A percentile compares a stretch with the other conserved stretches of the same genome.
phyloP scores from a whole-genome alignment of 2,329 filamentous ascomycete species.

The Talaromyces atroroseus region DNA sequence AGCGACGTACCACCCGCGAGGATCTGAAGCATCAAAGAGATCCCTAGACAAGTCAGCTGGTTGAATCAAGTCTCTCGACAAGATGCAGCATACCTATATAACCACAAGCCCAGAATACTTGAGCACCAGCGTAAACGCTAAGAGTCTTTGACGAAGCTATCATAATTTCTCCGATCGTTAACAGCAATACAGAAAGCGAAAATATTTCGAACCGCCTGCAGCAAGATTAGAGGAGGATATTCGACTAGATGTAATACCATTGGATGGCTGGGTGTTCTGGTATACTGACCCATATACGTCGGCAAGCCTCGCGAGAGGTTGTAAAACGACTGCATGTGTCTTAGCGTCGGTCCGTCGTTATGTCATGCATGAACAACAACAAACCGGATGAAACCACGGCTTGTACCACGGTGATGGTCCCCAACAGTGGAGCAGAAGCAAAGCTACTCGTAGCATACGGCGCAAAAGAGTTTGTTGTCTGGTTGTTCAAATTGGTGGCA shows the following conservation, averaged over 20 bases:
- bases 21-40: constrained; percentile 10
- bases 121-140: constrained; percentile 8
- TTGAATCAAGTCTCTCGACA: background rate
- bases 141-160: constrained; percentile 2
- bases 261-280: background rate
- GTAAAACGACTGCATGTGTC: constrained; percentile 1
- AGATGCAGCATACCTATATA: constrained; percentile 3
- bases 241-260: too few species aligned
- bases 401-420: constrained; percentile 8
- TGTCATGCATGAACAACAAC: background rate
- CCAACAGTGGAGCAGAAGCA: constrained; percentile 3
- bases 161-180: constrained; percentile 10
- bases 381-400: constrained; percentile 5
- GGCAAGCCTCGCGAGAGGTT: constrained; percentile 8
- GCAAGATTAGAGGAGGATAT: background rate
- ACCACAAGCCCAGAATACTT: constrained; percentile 7
- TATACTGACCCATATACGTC: constrained; percentile 11
- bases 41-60: constrained; percentile 1
- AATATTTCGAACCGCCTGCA: constrained; percentile 6
- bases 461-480: constrained; percentile 3
- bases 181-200: constrained; percentile 2
- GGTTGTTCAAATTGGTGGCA: constrained; percentile 6
- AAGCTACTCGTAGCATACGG: constrained; percentile 9
- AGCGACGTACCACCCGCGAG: constrained; percentile 2
- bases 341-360: background rate